These are phyloP conservation scores for Orobanche coerulescens DNA, from an alignment of 257 asterid genomes.

Conservation along the genomic window DNA sequence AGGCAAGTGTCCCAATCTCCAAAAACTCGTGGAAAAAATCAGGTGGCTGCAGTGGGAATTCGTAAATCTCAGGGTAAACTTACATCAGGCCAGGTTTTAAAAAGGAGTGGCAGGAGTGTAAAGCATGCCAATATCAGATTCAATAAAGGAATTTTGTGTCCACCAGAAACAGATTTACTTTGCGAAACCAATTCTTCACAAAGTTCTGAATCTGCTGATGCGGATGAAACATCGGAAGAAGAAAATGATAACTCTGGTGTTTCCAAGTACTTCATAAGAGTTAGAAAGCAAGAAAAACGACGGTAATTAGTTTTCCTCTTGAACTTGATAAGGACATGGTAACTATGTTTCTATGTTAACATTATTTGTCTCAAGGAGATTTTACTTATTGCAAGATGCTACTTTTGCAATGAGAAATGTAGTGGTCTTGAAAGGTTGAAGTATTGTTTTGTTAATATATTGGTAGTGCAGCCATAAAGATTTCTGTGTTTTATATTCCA, in stretches of 20 bases:
- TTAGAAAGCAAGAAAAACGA: conserved; percentile 27
- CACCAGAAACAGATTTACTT: conserved; percentile 24
- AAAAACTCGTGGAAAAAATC: conserved; percentile 20
- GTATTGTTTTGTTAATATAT: conserved; percentile 4
- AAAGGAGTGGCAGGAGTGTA: conserved; percentile 14
- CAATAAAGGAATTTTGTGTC: conserved; percentile 22
- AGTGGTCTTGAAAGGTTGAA: background rate
- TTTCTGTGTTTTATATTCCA: background rate
- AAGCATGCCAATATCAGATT: conserved; percentile 14
- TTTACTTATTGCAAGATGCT: conserved; percentile 2
- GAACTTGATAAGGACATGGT: background rate
- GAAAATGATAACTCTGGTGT: conserved; percentile 31
- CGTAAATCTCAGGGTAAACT: conserved; percentile 19
- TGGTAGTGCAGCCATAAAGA: conserved; percentile 14
- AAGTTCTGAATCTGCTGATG: conserved; percentile 22
- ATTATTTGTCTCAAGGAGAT: conserved; percentile 14
- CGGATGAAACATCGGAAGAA: conserved; percentile 46
- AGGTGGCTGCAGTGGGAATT: conserved; percentile 18
- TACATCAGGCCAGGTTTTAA: conserved; percentile 20
- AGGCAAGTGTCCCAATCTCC: conserved; percentile 27
- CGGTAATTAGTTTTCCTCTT: conserved; percentile 35
- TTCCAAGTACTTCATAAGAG: conserved; percentile 31
- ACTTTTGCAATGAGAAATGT: conserved; percentile 2
- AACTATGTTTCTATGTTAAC: background rate
- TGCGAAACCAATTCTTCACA: conserved; percentile 12